Evolutionary conservation across 495 filamentous ascomycete genomes (phyloP).

Genomic region (Aspergillus panamensis): DNA sequence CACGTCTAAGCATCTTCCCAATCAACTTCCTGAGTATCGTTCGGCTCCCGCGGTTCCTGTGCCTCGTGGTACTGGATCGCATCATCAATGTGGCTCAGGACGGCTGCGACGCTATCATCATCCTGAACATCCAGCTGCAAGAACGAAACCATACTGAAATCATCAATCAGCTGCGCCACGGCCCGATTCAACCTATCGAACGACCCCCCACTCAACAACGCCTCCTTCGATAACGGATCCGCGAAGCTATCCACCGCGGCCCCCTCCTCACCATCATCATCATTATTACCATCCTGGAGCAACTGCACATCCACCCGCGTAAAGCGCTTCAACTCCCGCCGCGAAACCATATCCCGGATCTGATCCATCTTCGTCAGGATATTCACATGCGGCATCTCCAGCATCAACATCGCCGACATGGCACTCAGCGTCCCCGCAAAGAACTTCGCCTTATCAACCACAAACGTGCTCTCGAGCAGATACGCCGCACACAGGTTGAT

Average conservation of each 20-base stretch:
- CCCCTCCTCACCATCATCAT: constrained; percentile 33
- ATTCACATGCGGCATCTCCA: constrained; percentile 93
- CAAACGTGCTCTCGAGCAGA: constrained; percentile 90
- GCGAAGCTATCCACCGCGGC: constrained; percentile 10
- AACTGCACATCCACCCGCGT: constrained; percentile 75
- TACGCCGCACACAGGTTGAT: constrained; percentile 94
- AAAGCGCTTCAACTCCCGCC: constrained; percentile 82
- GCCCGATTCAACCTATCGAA: constrained; percentile 79
- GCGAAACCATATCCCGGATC: constrained; percentile 74
- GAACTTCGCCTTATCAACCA: constrained; percentile 93
- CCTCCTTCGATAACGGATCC: constrained; percentile 58
- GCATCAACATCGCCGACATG: constrained; percentile 98
- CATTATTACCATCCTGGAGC: constrained; percentile 63
- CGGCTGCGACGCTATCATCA: constrained; percentile 85
- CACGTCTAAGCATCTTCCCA: constrained; percentile 47
- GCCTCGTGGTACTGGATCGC: constrained; percentile 94
- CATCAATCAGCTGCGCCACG: constrained; percentile 86
- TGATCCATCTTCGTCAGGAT: constrained; percentile 97
- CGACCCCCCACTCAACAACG: constrained; percentile 71
- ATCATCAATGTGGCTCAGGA: constrained; percentile 97
- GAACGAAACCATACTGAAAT: constrained; percentile 97
- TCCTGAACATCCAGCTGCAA: constrained; percentile 84
- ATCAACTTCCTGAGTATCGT: constrained; percentile 71
- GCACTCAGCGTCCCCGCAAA: constrained; percentile 92
- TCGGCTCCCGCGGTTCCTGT: constrained; percentile 85